Evolutionary conservation across 108 stramenopile genomes (phyloP).

Genomic region (Epipyxis sp.): DNA sequence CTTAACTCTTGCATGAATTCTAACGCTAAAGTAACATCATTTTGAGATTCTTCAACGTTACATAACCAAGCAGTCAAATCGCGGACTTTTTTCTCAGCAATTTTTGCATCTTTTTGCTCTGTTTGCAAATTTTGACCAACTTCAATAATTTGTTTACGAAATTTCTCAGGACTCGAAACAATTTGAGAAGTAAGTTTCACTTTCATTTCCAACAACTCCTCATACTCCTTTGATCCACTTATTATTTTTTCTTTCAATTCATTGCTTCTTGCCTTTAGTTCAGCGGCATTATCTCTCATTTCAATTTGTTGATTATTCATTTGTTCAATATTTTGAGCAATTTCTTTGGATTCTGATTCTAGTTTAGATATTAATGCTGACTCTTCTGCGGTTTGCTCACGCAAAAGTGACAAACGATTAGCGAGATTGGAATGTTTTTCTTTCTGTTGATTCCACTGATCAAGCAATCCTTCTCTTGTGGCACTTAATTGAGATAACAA

Average conservation of each 20-base stretch:
- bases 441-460: background rate
- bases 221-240: constrained; percentile 24
- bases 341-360: constrained; percentile 9
- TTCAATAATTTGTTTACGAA: constrained; percentile 22
- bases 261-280: constrained; percentile 36
- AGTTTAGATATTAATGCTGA: constrained; percentile 6
- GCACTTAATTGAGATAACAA: constrained; percentile 64
- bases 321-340: constrained; percentile 32
- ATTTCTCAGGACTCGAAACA: constrained; percentile 22
- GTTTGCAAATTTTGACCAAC: background rate
- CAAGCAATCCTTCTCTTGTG: constrained; percentile 40
- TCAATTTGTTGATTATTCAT: constrained; percentile 36
- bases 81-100: constrained; percentile 27
- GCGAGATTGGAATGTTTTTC: constrained; percentile 22
- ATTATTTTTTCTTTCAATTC: background rate
- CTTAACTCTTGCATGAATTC: constrained; percentile 5
- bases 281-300: constrained; percentile 12
- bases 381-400: constrained; percentile 38
- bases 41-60: constrained; percentile 4
- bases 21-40: constrained; percentile 1
- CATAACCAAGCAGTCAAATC: constrained; percentile 18
- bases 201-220: background rate
- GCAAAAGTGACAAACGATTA: constrained; percentile 26
- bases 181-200: background rate
- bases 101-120: constrained; percentile 3